phyloP scores from a whole-genome alignment of 2,329 filamentous ascomycete genomes.

The Colletotrichum liaoningense region DNA sequence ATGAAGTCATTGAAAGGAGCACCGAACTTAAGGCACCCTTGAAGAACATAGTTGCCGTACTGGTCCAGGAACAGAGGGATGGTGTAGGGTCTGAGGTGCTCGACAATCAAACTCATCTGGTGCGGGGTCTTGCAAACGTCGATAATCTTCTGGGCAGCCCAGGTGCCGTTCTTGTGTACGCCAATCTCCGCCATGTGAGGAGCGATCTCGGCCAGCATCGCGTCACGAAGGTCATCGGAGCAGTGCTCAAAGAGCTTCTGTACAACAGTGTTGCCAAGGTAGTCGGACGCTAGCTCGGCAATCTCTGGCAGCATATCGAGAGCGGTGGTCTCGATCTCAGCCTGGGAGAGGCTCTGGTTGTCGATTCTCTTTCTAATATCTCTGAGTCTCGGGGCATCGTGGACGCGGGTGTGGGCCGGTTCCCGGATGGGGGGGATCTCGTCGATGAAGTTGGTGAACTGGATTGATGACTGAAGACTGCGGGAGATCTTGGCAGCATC shows the following conservation, averaged over 20 bases:
- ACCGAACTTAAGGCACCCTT: slow-evolving; percentile 94
- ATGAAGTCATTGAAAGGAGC: slow-evolving; percentile 94
- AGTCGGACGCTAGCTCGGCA: slow-evolving; percentile 93
- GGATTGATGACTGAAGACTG: slow-evolving; percentile 81
- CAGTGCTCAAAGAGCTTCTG: slow-evolving; percentile 99
- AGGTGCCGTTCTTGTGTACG: slow-evolving; percentile 98
- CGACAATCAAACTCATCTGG: slow-evolving; percentile 87
- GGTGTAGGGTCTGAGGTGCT: slow-evolving; percentile 86
- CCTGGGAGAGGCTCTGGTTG: slow-evolving; percentile 86
- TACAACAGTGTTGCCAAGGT: slow-evolving; percentile 98
- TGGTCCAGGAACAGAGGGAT: slow-evolving; percentile 95
- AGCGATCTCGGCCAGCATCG: slow-evolving; percentile 88
- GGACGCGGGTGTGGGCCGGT: slow-evolving; percentile 86
- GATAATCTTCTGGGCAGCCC: slow-evolving; percentile 99
- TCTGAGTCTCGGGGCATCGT: slow-evolving; percentile 93
- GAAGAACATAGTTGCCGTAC: slow-evolving; percentile 97
- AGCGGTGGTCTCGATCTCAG: slow-evolving; percentile 93
- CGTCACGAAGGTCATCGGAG: slow-evolving; percentile 88
- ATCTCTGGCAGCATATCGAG: slow-evolving; percentile 96
- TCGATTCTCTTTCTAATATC: slow-evolving; percentile 98
- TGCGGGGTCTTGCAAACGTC: slow-evolving; percentile 88
- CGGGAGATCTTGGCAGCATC: slow-evolving; percentile 79
- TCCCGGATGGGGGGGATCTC: slow-evolving; percentile 93
- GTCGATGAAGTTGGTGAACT: slow-evolving; percentile 76
- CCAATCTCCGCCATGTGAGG: slow-evolving; percentile 97